phyloP scores from a whole-genome alignment of 495 filamentous ascomycete genomes.

The Halenospora varia region DNA sequence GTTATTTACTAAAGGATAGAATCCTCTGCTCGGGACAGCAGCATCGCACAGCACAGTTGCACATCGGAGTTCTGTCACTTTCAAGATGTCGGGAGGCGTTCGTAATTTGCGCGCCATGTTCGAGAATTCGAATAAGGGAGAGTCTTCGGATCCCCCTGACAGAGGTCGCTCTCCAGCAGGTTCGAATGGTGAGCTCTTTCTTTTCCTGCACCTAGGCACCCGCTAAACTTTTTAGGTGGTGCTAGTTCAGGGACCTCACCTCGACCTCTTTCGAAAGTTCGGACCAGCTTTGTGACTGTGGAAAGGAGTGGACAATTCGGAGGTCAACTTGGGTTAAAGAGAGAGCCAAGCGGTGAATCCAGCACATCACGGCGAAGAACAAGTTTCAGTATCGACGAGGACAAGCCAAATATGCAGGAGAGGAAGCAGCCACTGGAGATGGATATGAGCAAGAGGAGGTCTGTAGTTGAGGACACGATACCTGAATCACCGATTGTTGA shows the following conservation, averaged over 20 bases:
- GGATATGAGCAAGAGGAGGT: conserved; percentile 13
- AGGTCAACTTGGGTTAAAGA: conserved; percentile 25
- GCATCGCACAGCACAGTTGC: neutral
- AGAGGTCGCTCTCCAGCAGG: conserved; percentile 24
- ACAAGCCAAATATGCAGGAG: conserved; percentile 12
- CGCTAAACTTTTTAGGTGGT: conserved; percentile 14
- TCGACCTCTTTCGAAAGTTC: conserved; percentile 70
- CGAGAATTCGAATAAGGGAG: conserved; percentile 58
- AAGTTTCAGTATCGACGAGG: conserved; percentile 26
- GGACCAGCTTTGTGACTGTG: conserved; percentile 80
- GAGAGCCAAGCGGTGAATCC: conserved; percentile 22
- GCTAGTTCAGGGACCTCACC: conserved; percentile 32
- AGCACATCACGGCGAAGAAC: conserved; percentile 19
- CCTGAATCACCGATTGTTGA: conserved; percentile 21
- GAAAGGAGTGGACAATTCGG: conserved; percentile 56
- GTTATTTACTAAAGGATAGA: neutral
- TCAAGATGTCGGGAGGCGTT: conserved; percentile 23
- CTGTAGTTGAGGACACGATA: conserved; percentile 15
- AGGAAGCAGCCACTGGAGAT: conserved; percentile 13
- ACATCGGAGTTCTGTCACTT: neutral
- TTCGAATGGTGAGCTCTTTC: conserved; percentile 19
- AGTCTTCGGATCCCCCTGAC: conserved; percentile 58
- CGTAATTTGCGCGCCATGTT: conserved; percentile 81
- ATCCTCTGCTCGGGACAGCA: neutral
- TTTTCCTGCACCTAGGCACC: neutral